Evolutionary conservation across 495 filamentous ascomycete species (phyloP).

Genomic region (Viridothelium virens): DNA sequence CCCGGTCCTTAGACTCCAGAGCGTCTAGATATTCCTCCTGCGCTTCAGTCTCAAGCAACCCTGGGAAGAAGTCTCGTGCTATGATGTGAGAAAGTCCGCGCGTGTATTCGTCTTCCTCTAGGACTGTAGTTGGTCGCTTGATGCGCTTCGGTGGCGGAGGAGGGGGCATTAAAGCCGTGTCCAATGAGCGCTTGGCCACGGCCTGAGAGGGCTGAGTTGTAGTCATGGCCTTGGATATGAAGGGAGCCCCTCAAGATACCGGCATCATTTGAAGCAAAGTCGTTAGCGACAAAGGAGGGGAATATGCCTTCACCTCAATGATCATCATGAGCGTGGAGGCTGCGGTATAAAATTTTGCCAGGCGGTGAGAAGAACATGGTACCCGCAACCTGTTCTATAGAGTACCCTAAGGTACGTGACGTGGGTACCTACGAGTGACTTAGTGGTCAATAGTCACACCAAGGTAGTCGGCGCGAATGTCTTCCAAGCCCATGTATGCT

Average conservation of each 20-base stretch:
- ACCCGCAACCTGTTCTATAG: no score
- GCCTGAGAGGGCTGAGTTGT: conserved; percentile 26
- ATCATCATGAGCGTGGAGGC: not conserved
- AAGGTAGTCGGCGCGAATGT: no score
- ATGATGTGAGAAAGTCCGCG: conserved; percentile 89
- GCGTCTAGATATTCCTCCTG: conserved; percentile 92
- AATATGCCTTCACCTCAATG: not conserved
- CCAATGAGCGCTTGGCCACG: conserved; percentile 56
- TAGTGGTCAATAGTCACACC: no score
- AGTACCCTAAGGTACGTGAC: no score
- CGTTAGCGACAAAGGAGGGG: no score
- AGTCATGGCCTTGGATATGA: not conserved
- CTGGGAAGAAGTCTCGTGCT: conserved; percentile 93
- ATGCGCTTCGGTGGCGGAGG: conserved; percentile 84
- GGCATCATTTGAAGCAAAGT: no score
- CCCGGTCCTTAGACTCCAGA: conserved; percentile 69
- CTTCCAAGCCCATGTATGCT: no score
- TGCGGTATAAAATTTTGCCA: not conserved
- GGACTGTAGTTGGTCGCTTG: conserved; percentile 79
- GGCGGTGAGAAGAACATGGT: not conserved
- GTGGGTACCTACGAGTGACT: no score
- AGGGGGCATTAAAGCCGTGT: conserved; percentile 78
- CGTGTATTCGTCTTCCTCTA: conserved; percentile 93
- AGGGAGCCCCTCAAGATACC: not conserved
- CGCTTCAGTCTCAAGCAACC: conserved; percentile 71